phyloP scores from a whole-genome alignment of 106 monocot genomes.

The Ottelia alismoides region DNA sequence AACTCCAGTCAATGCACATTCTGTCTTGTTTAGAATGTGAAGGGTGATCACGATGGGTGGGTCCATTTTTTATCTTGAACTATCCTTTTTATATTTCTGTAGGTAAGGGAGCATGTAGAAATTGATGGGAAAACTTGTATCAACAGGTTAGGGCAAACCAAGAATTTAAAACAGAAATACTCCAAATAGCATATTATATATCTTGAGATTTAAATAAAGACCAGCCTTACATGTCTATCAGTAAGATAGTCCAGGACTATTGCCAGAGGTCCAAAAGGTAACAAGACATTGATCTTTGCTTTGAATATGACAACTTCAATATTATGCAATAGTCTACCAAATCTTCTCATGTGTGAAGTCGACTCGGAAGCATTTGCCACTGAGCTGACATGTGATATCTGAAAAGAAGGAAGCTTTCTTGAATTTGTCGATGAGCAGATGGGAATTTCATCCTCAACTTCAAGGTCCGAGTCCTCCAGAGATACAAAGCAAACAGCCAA shows the following conservation, averaged over 20 bases:
- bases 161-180: too few relatives aligned
- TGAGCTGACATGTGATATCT: slow-evolving; percentile 44
- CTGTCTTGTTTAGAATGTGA: too few relatives aligned
- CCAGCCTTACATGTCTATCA: slow-evolving; percentile 63
- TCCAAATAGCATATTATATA: background rate
- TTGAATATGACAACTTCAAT: slow-evolving; percentile 55
- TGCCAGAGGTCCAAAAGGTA: slow-evolving; percentile 92
- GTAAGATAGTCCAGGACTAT: slow-evolving; percentile 78
- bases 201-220: background rate
- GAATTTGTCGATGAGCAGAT: slow-evolving; percentile 13
- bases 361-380: slow-evolving; percentile 36
- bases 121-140: background rate
- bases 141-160: background rate
- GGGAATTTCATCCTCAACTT: slow-evolving; percentile 16
- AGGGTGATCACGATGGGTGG: too few relatives aligned
- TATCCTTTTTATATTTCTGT: too few relatives aligned
- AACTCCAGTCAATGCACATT: too few relatives aligned
- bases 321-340: slow-evolving; percentile 33
- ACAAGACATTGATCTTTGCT: slow-evolving; percentile 84
- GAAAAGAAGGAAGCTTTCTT: slow-evolving; percentile 42
- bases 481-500: too few relatives aligned
- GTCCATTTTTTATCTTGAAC: too few relatives aligned
- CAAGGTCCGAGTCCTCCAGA: slow-evolving; percentile 15
- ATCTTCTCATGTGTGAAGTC: slow-evolving; percentile 15
- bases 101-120: too few relatives aligned